A percentile compares a stretch with the other conserved stretches of the same genome.
phyloP scores from a whole-genome alignment of 2,329 filamentous ascomycete genomes.

The Pleomassaria siparia region DNA sequence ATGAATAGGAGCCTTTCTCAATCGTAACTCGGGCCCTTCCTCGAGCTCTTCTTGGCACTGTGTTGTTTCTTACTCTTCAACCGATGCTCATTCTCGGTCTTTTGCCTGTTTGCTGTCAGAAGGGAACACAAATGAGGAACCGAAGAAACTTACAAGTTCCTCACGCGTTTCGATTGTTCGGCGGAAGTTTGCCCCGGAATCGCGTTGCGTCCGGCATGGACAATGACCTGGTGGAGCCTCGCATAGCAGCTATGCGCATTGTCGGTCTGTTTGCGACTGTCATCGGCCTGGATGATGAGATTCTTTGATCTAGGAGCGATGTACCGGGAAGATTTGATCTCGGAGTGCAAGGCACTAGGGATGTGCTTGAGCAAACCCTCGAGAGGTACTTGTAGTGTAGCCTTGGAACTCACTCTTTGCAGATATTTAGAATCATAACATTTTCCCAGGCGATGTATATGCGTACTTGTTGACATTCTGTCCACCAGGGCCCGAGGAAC shows the following conservation, averaged over 20 bases:
- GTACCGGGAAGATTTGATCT: conserved; percentile 58
- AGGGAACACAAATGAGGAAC: conserved; percentile 14
- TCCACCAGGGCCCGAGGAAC: conserved; percentile 65
- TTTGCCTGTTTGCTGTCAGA: conserved; percentile 49
- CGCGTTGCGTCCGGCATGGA: conserved; percentile 51
- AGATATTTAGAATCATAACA: conserved; percentile 11
- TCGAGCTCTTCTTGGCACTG: conserved; percentile 62
- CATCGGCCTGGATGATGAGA: conserved; percentile 64
- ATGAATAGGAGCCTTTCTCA: conserved; percentile 15
- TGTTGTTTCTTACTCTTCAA: conserved; percentile 62
- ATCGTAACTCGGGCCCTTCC: conserved; percentile 45
- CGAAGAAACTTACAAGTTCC: conserved; percentile 49
- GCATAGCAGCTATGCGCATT: conserved; percentile 62
- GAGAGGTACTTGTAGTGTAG: conserved; percentile 61
- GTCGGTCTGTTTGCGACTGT: conserved; percentile 61
- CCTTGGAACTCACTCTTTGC: conserved; percentile 66
- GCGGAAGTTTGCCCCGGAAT: conserved; percentile 63
- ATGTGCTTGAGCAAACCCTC: conserved; percentile 55
- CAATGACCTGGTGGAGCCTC: conserved; percentile 58
- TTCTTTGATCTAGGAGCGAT: conserved; percentile 54
- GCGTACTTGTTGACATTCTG: conserved; percentile 69
- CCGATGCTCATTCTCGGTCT: conserved; percentile 59
- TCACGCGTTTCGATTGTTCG: conserved; percentile 58
- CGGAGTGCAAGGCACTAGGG: conserved; percentile 55
- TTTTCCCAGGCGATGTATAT: conserved; percentile 35